Base-by-base conservation (phyloP, 1,139 yeast genomes). In the Pichia sp. region DNA sequence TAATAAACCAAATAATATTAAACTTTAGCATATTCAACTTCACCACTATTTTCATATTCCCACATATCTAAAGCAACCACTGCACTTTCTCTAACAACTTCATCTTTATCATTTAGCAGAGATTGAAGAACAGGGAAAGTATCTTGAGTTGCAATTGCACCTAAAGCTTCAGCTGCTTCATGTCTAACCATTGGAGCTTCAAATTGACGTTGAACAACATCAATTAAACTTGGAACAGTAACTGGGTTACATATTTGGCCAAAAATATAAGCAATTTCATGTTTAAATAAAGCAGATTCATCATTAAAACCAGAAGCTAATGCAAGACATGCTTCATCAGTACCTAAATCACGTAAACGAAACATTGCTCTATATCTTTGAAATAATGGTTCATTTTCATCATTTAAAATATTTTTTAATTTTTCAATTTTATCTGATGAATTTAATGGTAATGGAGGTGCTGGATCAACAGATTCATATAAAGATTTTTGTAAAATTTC, bases 131-230 rank as follows among this genome's bases (percentile, higher is more conserved):
- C 81, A 15, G 96, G 96, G 52, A 89, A 72, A 38, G 91, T 95
- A 45, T 89, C 96, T 55, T 86, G 95, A n/a, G 96, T 86, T 21
- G 96, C 97, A 61, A 93, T 91, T 23, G 95, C 77, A 20, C 98
- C 98, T 54, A 93, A 73, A 23, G 98, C 98, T 66, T 93, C 99
- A 24, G 98, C 98, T 43, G 98, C 98, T 66, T 93, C 99, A 61
- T 93, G 99, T 68, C 99, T 82, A 27, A 93, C 98, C 98, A 93
- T 93, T 47, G 94, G 95, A 35, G 94, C 97, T 68, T 93, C 96
- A 15, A 65, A 60, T 44, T 72, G 76, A 61, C 86, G 78, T 53
- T 78, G 77, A 55, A 93, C 74, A 8, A 91, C 89, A 63, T 84
- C 80, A 49, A 87, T 74, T 53, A 93, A 74, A 20, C 93, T 72